Base-by-base conservation (phyloP, 1,284 basidiomycete species). In the Ganoderma resinaceum region DNA sequence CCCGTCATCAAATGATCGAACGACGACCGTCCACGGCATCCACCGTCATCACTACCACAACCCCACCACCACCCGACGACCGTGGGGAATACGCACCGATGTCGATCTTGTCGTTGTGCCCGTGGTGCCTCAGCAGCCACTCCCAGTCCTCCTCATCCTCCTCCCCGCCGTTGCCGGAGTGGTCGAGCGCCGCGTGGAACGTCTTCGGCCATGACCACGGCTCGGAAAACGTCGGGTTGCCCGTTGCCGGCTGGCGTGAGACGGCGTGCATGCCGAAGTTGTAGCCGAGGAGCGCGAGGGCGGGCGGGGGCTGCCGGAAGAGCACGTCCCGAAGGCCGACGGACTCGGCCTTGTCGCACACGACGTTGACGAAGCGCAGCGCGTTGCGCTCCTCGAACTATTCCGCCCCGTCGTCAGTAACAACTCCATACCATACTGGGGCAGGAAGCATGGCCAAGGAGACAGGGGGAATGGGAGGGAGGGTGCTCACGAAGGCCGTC, bases 111-210 rank as follows among this genome's bases (percentile, higher is more conserved):
- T 60, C 58, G 35, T 63, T 49, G 20, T 55, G 52, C 52, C 52
- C 52, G 52, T 63, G 62, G 52, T 62, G 46, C 33, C 62, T 16
- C n/a, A 63, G 49, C 23, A 63, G n/a, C 62, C 62, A 63, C 43
- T 53, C 52, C 62, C 62, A 63, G 52, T 63, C 62, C 31, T 26
- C 37, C 49, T 63, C 40, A 1, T 12, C 49, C 20, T 38, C 57
- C 20, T 53, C 57, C 33, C 57, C 57, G 3, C 33, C 18, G 11
- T 20, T 49, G 23, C 23, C 46, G n/a, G 46, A 49, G 9, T 12
- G 46, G 20, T 38, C 58, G n/a, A 60, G 35, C n/a, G 58, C 20
- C 37, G 58, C 58, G 37, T 60, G 23, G 37, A 60, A 60, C 58
- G 58, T 37, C 37, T 60, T 60, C 20, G 58, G 58, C 58, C 58